A percentile compares a stretch with the other conserved stretches of the same genome.
Conservation (phyloP, 129 eudicot species). For the Tagetes erecta region DNA sequence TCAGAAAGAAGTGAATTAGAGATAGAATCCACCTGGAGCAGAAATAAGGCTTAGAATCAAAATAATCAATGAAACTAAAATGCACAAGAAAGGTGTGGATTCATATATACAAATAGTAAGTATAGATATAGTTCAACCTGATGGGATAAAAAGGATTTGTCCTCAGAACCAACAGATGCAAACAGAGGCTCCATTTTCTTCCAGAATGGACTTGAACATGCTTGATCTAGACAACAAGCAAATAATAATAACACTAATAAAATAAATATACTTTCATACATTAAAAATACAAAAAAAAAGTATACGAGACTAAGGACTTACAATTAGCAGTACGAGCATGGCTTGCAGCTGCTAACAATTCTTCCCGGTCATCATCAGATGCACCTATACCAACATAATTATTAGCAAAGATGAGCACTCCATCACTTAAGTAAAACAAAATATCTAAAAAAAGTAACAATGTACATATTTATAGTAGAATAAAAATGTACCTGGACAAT, state of each 20-base stretch:
- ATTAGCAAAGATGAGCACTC: background rate
- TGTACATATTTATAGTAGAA: background rate
- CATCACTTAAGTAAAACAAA: background rate
- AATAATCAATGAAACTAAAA: constrained; percentile 10
- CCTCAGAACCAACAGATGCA: constrained; percentile 46
- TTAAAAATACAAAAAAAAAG: background rate
- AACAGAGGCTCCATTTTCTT: constrained; percentile 65
- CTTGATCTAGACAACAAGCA: constrained; percentile 47
- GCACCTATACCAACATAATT: constrained; percentile 48
- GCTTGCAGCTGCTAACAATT: constrained; percentile 68
- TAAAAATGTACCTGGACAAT: constrained; percentile 52
- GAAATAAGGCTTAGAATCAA: constrained; percentile 5
- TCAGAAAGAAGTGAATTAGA: constrained; percentile 35
- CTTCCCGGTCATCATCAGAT: constrained; percentile 81
- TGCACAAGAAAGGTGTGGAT: background rate
- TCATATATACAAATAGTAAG: background rate
- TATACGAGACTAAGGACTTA: constrained; percentile 26
- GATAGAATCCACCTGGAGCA: constrained; percentile 44
- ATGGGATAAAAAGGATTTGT: constrained; percentile 50
- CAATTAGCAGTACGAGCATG: constrained; percentile 62
- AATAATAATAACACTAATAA: constrained; percentile 6
- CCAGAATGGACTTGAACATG: constrained; percentile 76
- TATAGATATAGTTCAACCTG: constrained; percentile 48
- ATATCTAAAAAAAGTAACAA: background rate
- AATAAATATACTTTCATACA: background rate